Conservation (phyloP, 805 yeast genomes). For the Suhomyces emberorum region DNA sequence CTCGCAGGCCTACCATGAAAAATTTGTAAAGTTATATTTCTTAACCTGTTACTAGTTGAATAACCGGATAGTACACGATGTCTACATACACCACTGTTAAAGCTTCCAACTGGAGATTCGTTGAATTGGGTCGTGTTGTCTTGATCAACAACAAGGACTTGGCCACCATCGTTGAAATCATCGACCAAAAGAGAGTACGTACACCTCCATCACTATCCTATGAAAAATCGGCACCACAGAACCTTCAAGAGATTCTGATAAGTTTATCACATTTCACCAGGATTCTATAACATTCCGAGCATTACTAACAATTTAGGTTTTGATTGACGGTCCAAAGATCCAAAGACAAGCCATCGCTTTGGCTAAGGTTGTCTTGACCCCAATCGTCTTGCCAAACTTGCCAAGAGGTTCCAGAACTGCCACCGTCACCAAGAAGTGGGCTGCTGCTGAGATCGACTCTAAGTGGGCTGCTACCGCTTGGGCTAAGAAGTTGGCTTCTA, state of each 20-base stretch:
- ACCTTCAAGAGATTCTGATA: too few relatives aligned
- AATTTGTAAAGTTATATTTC: constrained; percentile 4
- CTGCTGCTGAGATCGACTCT: constrained; percentile 79
- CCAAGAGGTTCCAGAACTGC: constrained; percentile 95
- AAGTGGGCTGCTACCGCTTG: constrained; percentile 93
- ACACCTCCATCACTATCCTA: neutral
- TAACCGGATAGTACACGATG: constrained; percentile 17
- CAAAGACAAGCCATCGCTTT: constrained; percentile 89
- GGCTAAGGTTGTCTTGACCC: constrained; percentile 88
- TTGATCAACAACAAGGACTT: constrained; percentile 81
- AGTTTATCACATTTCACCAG: neutral
- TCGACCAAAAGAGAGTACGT: constrained; percentile 91
- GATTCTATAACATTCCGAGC: neutral
- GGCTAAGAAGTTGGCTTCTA: constrained; percentile 98
- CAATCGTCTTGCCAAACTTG: constrained; percentile 76
- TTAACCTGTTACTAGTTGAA: constrained; percentile 5
- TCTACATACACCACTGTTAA: constrained; percentile 63
- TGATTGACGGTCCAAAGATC: constrained; percentile 95
- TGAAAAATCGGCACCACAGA: too few relatives aligned
- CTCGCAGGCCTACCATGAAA: constrained; percentile 3
- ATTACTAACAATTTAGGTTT: constrained; percentile 39
- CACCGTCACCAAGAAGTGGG: constrained; percentile 88
- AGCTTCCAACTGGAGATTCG: constrained; percentile 98
- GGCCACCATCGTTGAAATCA: constrained; percentile 97
- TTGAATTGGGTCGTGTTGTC: constrained; percentile 99